phyloP scores from a whole-genome alignment of 164 flowering plant species.

The Kalanchoe fedtschenkoi region DNA sequence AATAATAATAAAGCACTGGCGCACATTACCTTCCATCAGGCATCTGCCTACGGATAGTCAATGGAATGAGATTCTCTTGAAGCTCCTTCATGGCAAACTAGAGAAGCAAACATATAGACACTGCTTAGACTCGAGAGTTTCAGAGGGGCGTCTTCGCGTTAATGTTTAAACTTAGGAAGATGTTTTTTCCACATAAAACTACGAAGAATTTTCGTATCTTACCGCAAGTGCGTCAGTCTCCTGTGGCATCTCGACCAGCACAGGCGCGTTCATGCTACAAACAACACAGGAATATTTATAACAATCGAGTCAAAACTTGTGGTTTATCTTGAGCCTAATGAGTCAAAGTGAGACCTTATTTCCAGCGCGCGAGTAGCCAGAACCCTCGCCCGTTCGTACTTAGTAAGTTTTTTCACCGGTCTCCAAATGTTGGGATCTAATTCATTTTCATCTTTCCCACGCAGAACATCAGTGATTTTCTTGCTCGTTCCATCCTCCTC shows the following conservation, averaged over 20 bases:
- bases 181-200: too few relatives aligned
- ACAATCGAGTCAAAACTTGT: not conserved
- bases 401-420: not conserved
- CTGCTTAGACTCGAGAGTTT: not conserved
- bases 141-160: not conserved
- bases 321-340: not conserved
- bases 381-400: constrained; percentile 5
- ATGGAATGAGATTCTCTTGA: not conserved
- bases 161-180: too few relatives aligned
- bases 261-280: constrained; percentile 6
- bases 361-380: constrained; percentile 6
- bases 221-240: constrained; percentile 8
- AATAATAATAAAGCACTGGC: not conserved
- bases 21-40: constrained; percentile 6
- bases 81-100: not conserved
- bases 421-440: constrained; percentile 2
- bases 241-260: not conserved
- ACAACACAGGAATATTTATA: not conserved
- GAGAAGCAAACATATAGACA: not conserved
- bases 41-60: constrained; percentile 3
- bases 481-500: not conserved
- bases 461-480: not conserved
- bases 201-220: not conserved
- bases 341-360: not conserved
- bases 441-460: constrained; percentile 3